Evolutionary conservation across 225 moss, liverwort and hornwort genomes (phyloP).

Genomic region (Lunularia cruciata): DNA sequence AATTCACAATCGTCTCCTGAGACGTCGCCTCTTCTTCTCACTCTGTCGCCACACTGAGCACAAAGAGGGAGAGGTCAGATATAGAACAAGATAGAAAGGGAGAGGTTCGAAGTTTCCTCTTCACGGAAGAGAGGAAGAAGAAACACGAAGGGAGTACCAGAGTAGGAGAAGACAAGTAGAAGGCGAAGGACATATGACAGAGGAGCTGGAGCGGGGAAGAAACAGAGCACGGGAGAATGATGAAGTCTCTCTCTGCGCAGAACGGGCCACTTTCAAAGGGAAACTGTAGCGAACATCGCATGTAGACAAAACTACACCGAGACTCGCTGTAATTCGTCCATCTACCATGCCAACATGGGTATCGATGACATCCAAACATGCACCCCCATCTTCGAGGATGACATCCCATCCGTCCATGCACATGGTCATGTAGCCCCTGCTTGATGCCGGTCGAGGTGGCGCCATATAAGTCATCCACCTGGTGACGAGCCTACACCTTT

Average conservation of each 20-base stretch:
- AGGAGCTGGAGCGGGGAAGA: background rate
- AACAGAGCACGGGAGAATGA: background rate
- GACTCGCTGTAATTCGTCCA: background rate
- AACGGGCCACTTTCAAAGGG: background rate
- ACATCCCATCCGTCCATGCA: constrained; percentile 1
- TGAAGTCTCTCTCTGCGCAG: background rate
- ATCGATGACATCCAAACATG: too few species aligned
- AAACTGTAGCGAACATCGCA: background rate
- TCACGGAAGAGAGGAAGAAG: background rate
- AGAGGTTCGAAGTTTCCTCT: background rate
- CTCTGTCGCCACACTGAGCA: background rate
- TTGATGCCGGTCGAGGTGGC: background rate
- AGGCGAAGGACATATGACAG: too few species aligned
- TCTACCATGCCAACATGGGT: constrained; percentile 3
- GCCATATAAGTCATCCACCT: background rate
- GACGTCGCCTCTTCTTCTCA: too few species aligned
- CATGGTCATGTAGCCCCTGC: background rate
- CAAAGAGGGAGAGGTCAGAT: background rate
- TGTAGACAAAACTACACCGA: background rate
- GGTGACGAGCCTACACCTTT: background rate
- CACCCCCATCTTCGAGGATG: constrained; percentile 15
- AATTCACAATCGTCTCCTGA: too few species aligned
- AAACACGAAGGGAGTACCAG: background rate
- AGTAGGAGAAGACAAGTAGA: background rate
- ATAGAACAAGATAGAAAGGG: background rate